Evolutionary conservation across 1,139 yeast genomes (phyloP).

Genomic region (Blastobotrys illinoisensis): DNA sequence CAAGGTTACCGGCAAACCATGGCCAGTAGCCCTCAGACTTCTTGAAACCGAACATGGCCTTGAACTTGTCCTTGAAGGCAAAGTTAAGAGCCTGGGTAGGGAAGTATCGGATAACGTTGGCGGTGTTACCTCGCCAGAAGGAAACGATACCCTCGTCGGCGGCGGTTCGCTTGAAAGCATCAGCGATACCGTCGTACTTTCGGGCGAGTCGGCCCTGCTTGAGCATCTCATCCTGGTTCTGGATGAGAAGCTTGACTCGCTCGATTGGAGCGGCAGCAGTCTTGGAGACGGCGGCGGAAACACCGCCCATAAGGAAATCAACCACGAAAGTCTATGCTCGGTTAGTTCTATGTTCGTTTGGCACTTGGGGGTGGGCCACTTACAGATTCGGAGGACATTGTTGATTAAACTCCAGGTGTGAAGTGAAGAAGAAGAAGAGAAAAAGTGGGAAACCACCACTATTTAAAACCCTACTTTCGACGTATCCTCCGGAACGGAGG

Average conservation of each 20-base stretch:
- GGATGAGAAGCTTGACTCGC: slow-evolving; percentile 75
- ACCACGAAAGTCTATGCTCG: slow-evolving; percentile 36
- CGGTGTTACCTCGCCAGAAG: slow-evolving; percentile 85
- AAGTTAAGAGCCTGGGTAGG: slow-evolving; percentile 72
- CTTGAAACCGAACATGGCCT: slow-evolving; percentile 75
- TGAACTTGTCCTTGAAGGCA: slow-evolving; percentile 80
- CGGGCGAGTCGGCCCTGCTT: slow-evolving; percentile 70
- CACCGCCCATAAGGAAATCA: slow-evolving; percentile 76
- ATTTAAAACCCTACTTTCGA: not conserved
- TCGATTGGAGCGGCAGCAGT: slow-evolving; percentile 84
- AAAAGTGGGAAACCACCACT: not conserved
- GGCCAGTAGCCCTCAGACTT: slow-evolving; percentile 61
- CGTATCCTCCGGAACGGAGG: not conserved
- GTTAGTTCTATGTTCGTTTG: too few species aligned
- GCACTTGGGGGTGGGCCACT: not conserved
- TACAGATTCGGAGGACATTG: slow-evolving; percentile 1
- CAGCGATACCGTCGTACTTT: slow-evolving; percentile 62
- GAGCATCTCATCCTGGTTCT: slow-evolving; percentile 80
- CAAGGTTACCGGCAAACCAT: slow-evolving; percentile 76
- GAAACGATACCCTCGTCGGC: slow-evolving; percentile 65
- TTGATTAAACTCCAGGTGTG: not conserved
- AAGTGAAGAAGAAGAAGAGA: slow-evolving; percentile 2
- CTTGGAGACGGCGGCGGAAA: slow-evolving; percentile 80
- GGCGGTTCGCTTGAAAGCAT: slow-evolving; percentile 69
- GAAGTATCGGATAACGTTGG: slow-evolving; percentile 79